Base-by-base conservation (phyloP, 2,329 filamentous ascomycete species). In the Zalaria obscura region DNA sequence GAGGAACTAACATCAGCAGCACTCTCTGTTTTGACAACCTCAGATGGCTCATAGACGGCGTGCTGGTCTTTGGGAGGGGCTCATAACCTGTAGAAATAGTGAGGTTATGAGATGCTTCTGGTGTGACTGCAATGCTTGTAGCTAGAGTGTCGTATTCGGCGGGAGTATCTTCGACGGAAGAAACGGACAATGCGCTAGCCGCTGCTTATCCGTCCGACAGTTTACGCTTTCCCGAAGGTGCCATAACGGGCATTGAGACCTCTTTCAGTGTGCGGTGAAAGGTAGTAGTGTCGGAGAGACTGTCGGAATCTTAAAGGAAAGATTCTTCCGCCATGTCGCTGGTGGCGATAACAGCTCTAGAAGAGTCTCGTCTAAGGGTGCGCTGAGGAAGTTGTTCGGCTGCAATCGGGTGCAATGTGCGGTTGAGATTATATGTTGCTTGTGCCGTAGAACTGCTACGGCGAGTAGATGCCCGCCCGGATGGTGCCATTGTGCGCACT, bases 91-190 rank as follows among this genome's bases (percentile, higher is more conserved):
- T 18, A 18, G 18, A 18, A 18, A 18, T 18, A 18, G 18, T 18
- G 18, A 18, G 18, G 18, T 18, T 18, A 18, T 18, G 48, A 5
- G 65, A 65, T 25, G 65, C 61, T 25, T 63, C 66, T 3, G 75
- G 76, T 6, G 76, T 79, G 11, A 63, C 65, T 37, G 66, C 62
- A 41, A 69, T 65, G 55, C 74, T 79, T 18, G 78, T 82, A 32
- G 66, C 72, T 4, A 77, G 76, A 3, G 78, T 82, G 44, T 75
- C 76, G 50, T 70, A 72, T 11, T 67, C 71, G 32, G 65, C 35
- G n/a, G 35, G 36, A 9, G 63, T 62, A 40, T 65, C 65, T 40
- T 64, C 55, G 27, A 59, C 57, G 6, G 55, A 55, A 25, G 44
- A 46, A 45, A 44, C 51, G 5, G 46, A 44, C 3, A 45, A 45